A percentile compares a stretch with the other conserved stretches of the same genome.
Conservation (phyloP, 2,329 filamentous ascomycete species). For the Phyllosticta capitalensis region DNA sequence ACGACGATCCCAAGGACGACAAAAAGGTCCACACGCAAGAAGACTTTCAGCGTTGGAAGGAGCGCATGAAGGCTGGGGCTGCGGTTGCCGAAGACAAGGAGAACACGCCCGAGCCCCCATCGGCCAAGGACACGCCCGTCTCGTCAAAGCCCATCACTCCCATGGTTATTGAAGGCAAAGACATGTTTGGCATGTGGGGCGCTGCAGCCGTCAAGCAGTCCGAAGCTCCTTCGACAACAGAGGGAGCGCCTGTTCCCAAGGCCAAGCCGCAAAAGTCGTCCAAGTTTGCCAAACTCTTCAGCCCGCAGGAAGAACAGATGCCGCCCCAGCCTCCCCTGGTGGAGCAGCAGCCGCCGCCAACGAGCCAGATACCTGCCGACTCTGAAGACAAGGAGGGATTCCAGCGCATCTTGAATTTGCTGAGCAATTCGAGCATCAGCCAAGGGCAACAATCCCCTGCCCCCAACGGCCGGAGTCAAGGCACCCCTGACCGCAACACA, state of each 20-base stretch:
- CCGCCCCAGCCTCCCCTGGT: conserved; percentile 15
- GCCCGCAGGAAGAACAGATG: conserved; percentile 28
- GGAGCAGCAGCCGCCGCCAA: conserved; percentile 9
- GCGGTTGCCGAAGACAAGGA: conserved; percentile 37
- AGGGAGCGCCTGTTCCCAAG: conserved; percentile 21
- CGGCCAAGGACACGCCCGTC: conserved; percentile 15
- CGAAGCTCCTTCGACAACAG: conserved; percentile 15
- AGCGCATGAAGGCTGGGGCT: conserved; percentile 67
- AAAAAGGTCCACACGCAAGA: conserved; percentile 71
- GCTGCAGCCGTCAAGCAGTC: conserved; percentile 34
- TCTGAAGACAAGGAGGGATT: conserved; percentile 77
- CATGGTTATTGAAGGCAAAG: conserved; percentile 56
- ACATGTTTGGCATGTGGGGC: conserved; percentile 57
- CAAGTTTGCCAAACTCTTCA: conserved; percentile 69
- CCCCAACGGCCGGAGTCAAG: neutral
- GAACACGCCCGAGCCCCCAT: conserved; percentile 23
- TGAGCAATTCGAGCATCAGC: conserved; percentile 44
- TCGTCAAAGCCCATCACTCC: conserved; percentile 45
- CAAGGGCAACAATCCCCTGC: conserved; percentile 10
- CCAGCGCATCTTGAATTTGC: conserved; percentile 69
- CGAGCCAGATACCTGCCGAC: conserved; percentile 23
- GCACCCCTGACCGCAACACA: conserved; percentile 5
- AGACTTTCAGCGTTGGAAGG: conserved; percentile 92
- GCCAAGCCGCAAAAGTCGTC: conserved; percentile 52
- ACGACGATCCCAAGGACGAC: conserved; percentile 55